Evolutionary conservation across 768 basidiomycete genomes (phyloP).

Genomic region (Pulveroboletus ravenelii): DNA sequence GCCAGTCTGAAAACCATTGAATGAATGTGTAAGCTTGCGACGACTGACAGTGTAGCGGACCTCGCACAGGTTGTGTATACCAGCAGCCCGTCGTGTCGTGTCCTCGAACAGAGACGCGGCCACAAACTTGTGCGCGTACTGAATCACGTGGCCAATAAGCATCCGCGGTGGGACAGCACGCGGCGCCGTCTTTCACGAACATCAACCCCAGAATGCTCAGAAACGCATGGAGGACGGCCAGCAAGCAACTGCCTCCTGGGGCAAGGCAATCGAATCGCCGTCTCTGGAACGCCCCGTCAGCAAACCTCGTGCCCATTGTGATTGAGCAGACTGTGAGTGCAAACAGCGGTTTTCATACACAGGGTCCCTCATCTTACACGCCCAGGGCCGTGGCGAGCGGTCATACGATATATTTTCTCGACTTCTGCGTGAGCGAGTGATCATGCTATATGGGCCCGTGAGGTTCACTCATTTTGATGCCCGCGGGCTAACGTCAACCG

Average conservation of each 20-base stretch:
- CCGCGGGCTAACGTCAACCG: conserved; percentile 10
- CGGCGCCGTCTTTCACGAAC: neutral
- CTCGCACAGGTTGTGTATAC: too few relatives aligned
- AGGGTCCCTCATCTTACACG: conserved; percentile 15
- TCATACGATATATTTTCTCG: conserved; percentile 97
- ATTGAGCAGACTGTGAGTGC: conserved; percentile 80
- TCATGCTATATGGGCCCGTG: conserved; percentile 93
- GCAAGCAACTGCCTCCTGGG: conserved; percentile 12
- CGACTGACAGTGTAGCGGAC: conserved; percentile 4
- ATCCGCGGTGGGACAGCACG: neutral
- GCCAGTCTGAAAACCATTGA: neutral
- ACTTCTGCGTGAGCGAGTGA: conserved; percentile 86
- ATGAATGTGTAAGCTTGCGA: neutral
- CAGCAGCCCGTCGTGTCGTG: conserved; percentile 1
- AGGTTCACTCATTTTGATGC: conserved; percentile 26
- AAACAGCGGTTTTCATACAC: conserved; percentile 3
- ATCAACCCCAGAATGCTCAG: conserved; percentile 25
- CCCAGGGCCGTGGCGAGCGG: conserved; percentile 76
- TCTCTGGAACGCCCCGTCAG: conserved; percentile 46
- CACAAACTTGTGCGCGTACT: conserved; percentile 11
- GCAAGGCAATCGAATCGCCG: conserved; percentile 31
- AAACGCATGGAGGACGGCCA: conserved; percentile 22
- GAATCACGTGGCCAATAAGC: conserved; percentile 25
- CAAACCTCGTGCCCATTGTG: conserved; percentile 82
- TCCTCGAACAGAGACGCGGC: conserved; percentile 13